Base-by-base conservation (phyloP, 768 basidiomycete genomes). In the Xerocomus potaroensis region DNA sequence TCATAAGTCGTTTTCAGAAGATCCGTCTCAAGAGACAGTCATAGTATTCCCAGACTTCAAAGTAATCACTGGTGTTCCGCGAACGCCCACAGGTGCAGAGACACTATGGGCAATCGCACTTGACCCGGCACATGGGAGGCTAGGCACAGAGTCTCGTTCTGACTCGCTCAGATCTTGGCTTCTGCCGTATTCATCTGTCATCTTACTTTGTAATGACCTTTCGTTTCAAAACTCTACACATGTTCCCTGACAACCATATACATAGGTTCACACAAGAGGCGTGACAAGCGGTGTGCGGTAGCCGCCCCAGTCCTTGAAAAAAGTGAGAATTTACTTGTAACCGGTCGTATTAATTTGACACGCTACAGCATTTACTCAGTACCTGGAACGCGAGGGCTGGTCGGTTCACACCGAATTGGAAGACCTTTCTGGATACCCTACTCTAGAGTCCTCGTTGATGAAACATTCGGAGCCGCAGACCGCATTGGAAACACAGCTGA, bases 21-120 rank as follows among this genome's bases (percentile, higher is more conserved):
- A 82, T 43, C 62, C 75, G 29, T 72, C 78, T 40, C 70, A 73
- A 42, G 85, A 94, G 54, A 87, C 87, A 0, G 87, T 94, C 15
- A 74, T 99, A 34, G 78, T 97, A 2, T 81, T 99, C 57, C 95
- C 95, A 6, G 95, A 99, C 67, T 98, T 84, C 72, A 91, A 83
- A 55, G 74, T 92, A 37, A 77, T 94, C 23, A 75, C 80, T 2
- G 83, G 84, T 42, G 81, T 97, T 12, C 77, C 78, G 19, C 72
- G 80, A 27, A 76, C 83, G 0, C 47, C 62, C 12, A 71, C 76
- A 2, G 88, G 87, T 21, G 93, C 92, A 6, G 71, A 80, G 47
- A 73, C 75, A 24, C 69, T 96, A 18, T 91, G 83, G 79, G 68
- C 76, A 26, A 68, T 71, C 22, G 75, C 80, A 2, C 72, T 93